These are phyloP conservation scores for Tylopilus rubrobrunneus DNA, from an alignment of 768 basidiomycete genomes.

Conservation along the genomic window DNA sequence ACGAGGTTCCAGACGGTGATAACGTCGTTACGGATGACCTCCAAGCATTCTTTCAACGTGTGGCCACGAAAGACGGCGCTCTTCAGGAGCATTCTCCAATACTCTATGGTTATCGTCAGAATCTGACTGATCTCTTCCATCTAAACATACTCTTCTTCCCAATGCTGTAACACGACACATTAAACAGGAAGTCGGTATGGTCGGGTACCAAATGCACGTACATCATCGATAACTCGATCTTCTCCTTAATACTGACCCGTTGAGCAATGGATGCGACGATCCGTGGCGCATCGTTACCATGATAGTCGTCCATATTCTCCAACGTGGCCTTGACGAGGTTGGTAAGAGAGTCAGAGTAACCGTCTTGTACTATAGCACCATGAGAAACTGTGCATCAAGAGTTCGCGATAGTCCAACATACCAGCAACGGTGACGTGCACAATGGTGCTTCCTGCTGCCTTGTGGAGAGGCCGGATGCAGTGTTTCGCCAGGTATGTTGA, in stretches of 20 bases:
- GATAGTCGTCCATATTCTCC: slow-evolving; percentile 3
- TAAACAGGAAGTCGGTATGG: not conserved
- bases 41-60: slow-evolving; percentile 9
- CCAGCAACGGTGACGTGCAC: slow-evolving; percentile 6
- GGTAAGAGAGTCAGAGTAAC: slow-evolving; percentile 4
- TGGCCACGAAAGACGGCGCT: slow-evolving; percentile 6
- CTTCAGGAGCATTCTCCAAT: slow-evolving; percentile 8
- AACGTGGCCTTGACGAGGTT: not conserved
- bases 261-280: slow-evolving; percentile 13
- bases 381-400: not conserved
- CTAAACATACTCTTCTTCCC: slow-evolving; percentile 12
- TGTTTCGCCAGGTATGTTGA: not conserved
- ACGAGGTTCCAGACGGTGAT: slow-evolving; percentile 12
- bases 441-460: slow-evolving; percentile 1
- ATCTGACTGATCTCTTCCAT: no score
- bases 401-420: not conserved
- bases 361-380: not conserved
- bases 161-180: not conserved
- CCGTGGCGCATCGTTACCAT: slow-evolving; percentile 9
- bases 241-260: slow-evolving; percentile 14
- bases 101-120: slow-evolving; percentile 1
- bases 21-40: slow-evolving; percentile 10
- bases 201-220: not conserved
- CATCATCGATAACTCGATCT: slow-evolving; percentile 12
- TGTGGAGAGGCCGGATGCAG: slow-evolving; percentile 1